Evolutionary conservation across 805 yeast genomes (phyloP).

Genomic region (Saccharomycopsis capsularis): DNA sequence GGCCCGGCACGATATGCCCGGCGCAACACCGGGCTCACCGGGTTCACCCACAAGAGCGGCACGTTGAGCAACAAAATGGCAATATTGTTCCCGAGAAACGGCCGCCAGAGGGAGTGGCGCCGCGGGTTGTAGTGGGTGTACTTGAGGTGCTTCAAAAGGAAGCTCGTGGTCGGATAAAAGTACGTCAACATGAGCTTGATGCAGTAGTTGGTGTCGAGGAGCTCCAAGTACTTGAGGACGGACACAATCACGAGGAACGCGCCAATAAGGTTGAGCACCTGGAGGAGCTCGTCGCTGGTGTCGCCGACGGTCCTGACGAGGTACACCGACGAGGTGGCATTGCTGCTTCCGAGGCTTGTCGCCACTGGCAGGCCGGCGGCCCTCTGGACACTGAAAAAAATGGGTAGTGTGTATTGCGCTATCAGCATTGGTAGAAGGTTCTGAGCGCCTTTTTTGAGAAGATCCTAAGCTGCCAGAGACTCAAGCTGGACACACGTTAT

Average conservation of each 20-base stretch:
- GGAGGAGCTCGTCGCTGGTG: background rate
- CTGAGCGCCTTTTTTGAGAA: too few relatives aligned
- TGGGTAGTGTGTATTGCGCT: too few relatives aligned
- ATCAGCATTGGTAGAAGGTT: too few relatives aligned
- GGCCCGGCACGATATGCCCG: background rate
- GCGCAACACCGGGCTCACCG: background rate
- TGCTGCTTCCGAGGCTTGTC: too few relatives aligned
- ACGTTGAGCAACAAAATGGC: background rate
- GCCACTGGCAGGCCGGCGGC: too few relatives aligned
- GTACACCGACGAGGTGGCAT: background rate
- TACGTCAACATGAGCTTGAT: background rate
- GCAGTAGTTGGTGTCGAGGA: constrained; percentile 1
- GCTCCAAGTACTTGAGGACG: background rate
- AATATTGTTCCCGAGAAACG: background rate
- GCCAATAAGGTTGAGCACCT: constrained; percentile 1
- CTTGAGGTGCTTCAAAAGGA: background rate
- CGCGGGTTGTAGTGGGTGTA: background rate
- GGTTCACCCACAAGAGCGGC: background rate
- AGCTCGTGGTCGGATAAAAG: constrained; percentile 1
- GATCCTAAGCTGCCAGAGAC: too few relatives aligned
- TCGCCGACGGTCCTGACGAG: background rate
- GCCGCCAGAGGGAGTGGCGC: background rate
- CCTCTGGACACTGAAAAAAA: too few relatives aligned
- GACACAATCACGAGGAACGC: constrained; percentile 1
- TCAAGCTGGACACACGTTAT: too few relatives aligned